Percentiles rank a stretch among this genome's conserved stretches.
Conservation (phyloP, 2,329 filamentous ascomycete genomes). For the Sporothrix humicola region DNA sequence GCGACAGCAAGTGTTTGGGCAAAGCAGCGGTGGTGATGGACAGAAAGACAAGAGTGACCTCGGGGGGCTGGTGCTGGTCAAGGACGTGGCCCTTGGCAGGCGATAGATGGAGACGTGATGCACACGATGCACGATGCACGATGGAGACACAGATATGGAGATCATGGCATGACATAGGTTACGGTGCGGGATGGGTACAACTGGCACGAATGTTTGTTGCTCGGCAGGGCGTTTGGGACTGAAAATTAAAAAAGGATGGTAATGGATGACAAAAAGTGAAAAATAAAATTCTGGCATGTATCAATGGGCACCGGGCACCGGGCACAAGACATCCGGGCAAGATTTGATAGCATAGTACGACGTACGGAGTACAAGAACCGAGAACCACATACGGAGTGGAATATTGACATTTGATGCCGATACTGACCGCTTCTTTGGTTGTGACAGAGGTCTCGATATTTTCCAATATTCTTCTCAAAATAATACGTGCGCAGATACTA, state of each 20-base stretch:
- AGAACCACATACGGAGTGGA: neutral
- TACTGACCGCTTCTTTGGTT: conserved; percentile 10
- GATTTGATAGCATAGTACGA: neutral
- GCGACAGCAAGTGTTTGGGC: conserved; percentile 65
- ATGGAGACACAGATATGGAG: neutral
- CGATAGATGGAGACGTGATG: conserved; percentile 39
- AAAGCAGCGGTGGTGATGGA: conserved; percentile 34
- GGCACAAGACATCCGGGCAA: neutral
- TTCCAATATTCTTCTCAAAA: neutral
- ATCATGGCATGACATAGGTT: neutral
- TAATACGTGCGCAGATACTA: neutral
- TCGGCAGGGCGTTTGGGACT: conserved; percentile 5
- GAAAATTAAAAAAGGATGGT: neutral
- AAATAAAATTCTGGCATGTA: neutral
- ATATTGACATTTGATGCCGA: neutral
- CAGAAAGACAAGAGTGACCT: conserved; percentile 19
- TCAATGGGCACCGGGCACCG: neutral
- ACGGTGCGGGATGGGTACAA: neutral
- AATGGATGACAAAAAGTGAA: neutral
- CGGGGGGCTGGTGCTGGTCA: conserved; percentile 58
- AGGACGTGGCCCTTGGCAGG: conserved; percentile 60
- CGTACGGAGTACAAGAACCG: neutral
- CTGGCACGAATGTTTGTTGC: neutral
- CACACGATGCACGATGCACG: too few species aligned
- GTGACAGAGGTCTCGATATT: too few species aligned